Evolutionary conservation across 2,329 filamentous ascomycete genomes (phyloP).

Genomic region (Phialophora verrucosa): DNA sequence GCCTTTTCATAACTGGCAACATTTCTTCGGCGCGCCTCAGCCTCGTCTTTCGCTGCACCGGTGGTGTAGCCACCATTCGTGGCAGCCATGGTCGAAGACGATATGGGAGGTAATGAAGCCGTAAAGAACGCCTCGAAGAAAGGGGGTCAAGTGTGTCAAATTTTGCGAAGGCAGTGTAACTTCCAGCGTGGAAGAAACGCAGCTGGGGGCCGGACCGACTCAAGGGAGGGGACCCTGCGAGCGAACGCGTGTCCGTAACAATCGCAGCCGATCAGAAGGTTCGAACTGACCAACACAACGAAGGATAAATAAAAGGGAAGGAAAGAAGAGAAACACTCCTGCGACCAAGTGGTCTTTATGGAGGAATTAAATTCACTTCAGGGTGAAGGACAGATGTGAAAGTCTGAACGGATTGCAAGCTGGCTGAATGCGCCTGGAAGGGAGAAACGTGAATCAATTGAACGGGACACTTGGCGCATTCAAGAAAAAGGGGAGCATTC

Average conservation of each 20-base stretch:
- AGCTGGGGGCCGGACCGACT: slow-evolving; percentile 10
- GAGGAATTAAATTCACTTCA: slow-evolving; percentile 21
- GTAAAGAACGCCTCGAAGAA: not conserved
- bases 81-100: slow-evolving; percentile 26
- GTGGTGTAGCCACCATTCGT: slow-evolving; percentile 30
- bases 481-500: slow-evolving; percentile 16
- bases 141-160: slow-evolving; percentile 15
- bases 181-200: slow-evolving; percentile 6
- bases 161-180: slow-evolving; percentile 25
- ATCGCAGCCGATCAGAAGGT: slow-evolving; percentile 13
- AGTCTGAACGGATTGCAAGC: slow-evolving; percentile 17
- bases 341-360: slow-evolving; percentile 24
- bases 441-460: slow-evolving; percentile 10
- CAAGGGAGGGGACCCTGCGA: slow-evolving; percentile 6
- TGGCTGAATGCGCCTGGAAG: slow-evolving; percentile 11
- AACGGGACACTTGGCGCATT: slow-evolving; percentile 18
- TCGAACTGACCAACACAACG: slow-evolving; percentile 9
- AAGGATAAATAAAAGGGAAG: slow-evolving; percentile 20
- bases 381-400: slow-evolving; percentile 14
- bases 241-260: slow-evolving; percentile 10
- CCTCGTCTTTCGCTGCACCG: slow-evolving; percentile 44
- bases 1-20: slow-evolving; percentile 44
- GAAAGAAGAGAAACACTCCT: slow-evolving; percentile 23
- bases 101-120: slow-evolving; percentile 7
- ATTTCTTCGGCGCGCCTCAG: slow-evolving; percentile 51